Evolutionary conservation across 768 basidiomycete genomes (phyloP).

Genomic region (Mycena rosella): DNA sequence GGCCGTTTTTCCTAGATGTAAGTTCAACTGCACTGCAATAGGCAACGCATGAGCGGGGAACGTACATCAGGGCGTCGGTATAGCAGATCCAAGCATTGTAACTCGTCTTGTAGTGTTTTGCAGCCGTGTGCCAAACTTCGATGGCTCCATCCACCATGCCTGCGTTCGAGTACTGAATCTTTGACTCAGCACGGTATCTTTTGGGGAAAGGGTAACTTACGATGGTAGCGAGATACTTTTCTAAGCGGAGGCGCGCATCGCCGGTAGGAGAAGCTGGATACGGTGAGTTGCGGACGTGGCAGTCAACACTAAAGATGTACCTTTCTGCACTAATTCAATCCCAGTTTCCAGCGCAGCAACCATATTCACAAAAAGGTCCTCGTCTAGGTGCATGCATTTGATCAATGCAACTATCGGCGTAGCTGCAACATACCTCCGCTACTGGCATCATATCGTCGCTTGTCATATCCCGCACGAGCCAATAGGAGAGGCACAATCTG

Average conservation of each 20-base stretch:
- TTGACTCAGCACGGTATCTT: background rate
- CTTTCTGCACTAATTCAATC: constrained; percentile 69
- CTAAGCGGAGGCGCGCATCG: constrained; percentile 83
- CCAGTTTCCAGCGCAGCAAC: constrained; percentile 74
- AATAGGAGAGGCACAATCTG: constrained; percentile 74
- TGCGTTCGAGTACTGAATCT: constrained; percentile 60
- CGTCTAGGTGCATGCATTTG: constrained; percentile 45
- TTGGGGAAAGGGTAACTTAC: constrained; percentile 60
- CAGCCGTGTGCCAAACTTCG: constrained; percentile 73
- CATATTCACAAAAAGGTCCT: constrained; percentile 64
- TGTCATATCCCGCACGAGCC: constrained; percentile 75
- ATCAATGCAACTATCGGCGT: constrained; percentile 1
- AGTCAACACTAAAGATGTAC: constrained; percentile 48
- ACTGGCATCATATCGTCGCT: constrained; percentile 62
- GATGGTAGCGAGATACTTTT: constrained; percentile 83
- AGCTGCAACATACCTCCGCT: constrained; percentile 51
- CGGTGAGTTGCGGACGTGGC: constrained; percentile 5
- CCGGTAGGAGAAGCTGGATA: constrained; percentile 70
- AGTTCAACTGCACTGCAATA: constrained; percentile 19
- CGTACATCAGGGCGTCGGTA: constrained; percentile 81
- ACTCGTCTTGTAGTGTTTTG: constrained; percentile 75
- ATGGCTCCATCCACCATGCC: constrained; percentile 68
- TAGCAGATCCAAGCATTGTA: constrained; percentile 84
- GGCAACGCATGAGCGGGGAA: constrained; percentile 28
- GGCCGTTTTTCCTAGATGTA: constrained; percentile 60